Evolutionary conservation across 2,329 filamentous ascomycete species (phyloP).

Genomic region (Fusarium oligoseptatum): DNA sequence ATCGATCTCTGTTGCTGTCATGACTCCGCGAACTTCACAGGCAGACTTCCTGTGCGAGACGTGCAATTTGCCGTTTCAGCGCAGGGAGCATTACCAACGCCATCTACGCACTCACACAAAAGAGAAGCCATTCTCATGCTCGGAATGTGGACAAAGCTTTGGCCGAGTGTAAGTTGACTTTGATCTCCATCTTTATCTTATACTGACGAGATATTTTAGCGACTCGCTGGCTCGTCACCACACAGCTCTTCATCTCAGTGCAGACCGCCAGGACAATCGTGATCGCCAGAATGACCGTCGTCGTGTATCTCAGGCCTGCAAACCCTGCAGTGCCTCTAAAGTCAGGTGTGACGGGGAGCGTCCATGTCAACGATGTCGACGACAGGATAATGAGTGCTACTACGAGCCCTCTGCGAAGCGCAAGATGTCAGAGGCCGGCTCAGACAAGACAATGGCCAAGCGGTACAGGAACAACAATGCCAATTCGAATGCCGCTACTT

Average conservation of each 20-base stretch:
- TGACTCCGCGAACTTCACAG: not conserved
- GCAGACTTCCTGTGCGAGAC: constrained; percentile 10
- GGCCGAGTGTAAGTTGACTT: constrained; percentile 8
- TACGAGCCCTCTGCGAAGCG: constrained; percentile 17
- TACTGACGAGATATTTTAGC: not conserved
- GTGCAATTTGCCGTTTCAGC: constrained; percentile 11
- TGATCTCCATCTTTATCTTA: not conserved
- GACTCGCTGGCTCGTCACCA: constrained; percentile 18
- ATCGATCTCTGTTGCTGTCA: not conserved
- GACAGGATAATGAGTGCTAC: constrained; percentile 6
- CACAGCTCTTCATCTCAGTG: not conserved
- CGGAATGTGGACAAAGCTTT: constrained; percentile 16
- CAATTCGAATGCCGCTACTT: not conserved
- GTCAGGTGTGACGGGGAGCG: constrained; percentile 9
- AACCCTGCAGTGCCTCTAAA: constrained; percentile 1
- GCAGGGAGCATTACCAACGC: constrained; percentile 10
- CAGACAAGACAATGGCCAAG: not conserved
- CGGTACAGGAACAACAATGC: not conserved
- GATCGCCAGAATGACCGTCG: not conserved
- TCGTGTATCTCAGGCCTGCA: constrained; percentile 12
- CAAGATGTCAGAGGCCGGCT: not conserved
- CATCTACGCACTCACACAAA: constrained; percentile 17
- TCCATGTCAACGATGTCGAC: not conserved
- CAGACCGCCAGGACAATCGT: not conserved
- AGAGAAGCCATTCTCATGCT: constrained; percentile 13